Evolutionary conservation across 306 rosid genomes (phyloP), one percentile per base, ranked within the genome.

Genomic region (Astragalus membranaceus): DNA sequence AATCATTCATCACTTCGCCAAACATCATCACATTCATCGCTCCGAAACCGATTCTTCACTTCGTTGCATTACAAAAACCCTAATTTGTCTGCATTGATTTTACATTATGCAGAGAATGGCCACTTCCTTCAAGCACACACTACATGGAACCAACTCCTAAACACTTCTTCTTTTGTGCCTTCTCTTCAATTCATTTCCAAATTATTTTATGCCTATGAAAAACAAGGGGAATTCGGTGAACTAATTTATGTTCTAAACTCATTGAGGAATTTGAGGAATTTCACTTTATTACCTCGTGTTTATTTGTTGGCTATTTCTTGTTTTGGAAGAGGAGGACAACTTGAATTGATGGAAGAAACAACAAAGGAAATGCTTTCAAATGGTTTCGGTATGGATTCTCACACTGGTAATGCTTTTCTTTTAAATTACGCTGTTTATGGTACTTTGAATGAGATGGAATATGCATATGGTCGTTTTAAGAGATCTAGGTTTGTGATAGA

Each of bases 271-370:
- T 60, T 67, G 8, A 85, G 88, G 67, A 78, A 84, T 57, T 76
- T 79, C 35, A 35, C 78, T 60, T 73, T 77, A 33, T 75, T 86
- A 14, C 96, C 95, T 46, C 77, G 67, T 62, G 88, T 82, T 39
- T 93, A 80, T 83, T 79, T 86, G 30, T 73, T 85, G 41, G 98
- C 98, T 60, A 78, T 93, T 16, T 74, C 90, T 39, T 87, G 89
- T 76, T 87, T 90, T 79, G 97, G 96, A 56, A 84, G 79, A 74
- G 81, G 81, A 58, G 92, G 94, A 5, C 92, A 94, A 72, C 78
- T 87, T 63, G 77, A 82, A 69, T 71, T 90, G 87, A 88, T 94
- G 98, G 97, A 94, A 67, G 73, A 56, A 9, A 61, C 87, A n/a
- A 15, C 86, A 68, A 57, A 62, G 69, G 88, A 83, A 67, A 90